phyloP scores from a whole-genome alignment of 495 filamentous ascomycete genomes.

The Eremomyces bilateralis region DNA sequence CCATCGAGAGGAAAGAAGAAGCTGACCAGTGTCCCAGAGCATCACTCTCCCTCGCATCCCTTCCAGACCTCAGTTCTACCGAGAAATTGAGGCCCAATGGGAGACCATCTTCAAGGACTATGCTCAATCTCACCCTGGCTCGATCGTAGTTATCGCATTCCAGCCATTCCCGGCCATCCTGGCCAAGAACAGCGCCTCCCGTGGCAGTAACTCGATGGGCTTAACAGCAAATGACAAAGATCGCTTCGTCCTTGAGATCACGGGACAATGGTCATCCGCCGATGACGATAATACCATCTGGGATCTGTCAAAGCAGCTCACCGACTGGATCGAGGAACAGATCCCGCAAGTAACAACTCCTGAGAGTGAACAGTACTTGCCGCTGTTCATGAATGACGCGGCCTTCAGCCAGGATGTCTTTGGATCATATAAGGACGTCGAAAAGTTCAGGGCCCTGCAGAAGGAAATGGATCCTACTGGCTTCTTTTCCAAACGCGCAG shows the following conservation, averaged over 20 bases:
- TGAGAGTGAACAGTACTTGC: background rate
- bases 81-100: background rate
- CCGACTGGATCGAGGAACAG: background rate
- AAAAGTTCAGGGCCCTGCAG: background rate
- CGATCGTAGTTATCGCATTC: background rate
- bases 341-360: background rate
- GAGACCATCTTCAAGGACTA: background rate
- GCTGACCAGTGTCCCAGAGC: no score
- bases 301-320: background rate
- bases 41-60: background rate
- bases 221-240: background rate
- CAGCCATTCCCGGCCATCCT: background rate
- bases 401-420: background rate
- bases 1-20: no score
- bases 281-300: background rate
- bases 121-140: background rate
- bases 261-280: background rate
- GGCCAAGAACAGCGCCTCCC: background rate
- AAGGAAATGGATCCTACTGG: background rate
- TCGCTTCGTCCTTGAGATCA: background rate
- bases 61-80: background rate
- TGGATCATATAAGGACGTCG: background rate
- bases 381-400: background rate
- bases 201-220: background rate
- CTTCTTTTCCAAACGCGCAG: constrained; percentile 2